Conservation (phyloP, 768 basidiomycete genomes). For the Mrakia gelida region DNA sequence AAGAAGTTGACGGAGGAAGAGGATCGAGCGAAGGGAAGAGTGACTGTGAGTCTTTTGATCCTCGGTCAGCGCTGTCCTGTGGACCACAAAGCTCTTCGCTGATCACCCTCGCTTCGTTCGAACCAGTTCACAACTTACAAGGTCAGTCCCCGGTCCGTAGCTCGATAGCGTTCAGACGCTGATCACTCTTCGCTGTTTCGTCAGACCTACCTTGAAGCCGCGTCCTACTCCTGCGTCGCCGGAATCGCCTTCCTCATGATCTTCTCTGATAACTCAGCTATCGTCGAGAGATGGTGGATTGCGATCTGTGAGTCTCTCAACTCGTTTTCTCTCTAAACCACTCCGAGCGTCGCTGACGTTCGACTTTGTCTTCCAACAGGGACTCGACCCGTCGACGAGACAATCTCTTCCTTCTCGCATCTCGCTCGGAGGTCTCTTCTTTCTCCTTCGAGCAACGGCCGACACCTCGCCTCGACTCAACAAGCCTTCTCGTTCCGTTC, state of each 20-base stretch:
- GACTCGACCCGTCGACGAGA: slow-evolving; percentile 8
- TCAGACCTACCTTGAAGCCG: background rate
- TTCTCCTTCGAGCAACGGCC: too few species aligned
- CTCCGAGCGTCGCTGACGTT: background rate
- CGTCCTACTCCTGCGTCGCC: background rate
- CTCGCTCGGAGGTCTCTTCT: background rate
- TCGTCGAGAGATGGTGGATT: slow-evolving; percentile 28
- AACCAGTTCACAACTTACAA: background rate
- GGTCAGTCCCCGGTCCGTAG: background rate
- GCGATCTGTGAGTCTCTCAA: background rate
- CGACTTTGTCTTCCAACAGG: background rate
- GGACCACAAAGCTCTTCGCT: background rate
- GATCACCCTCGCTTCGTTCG: background rate
- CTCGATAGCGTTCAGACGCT: background rate
- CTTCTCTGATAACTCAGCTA: slow-evolving; percentile 15
- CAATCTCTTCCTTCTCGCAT: background rate
- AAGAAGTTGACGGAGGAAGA: slow-evolving; percentile 65
- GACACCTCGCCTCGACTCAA: background rate
- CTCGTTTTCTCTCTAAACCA: background rate
- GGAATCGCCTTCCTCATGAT: slow-evolving; percentile 13
- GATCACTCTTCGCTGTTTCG: background rate
- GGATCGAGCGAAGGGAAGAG: slow-evolving; percentile 70
- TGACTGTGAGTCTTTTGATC: slow-evolving; percentile 39
- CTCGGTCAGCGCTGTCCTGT: background rate
- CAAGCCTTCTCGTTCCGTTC: background rate